Percentiles rank a stretch among this genome's conserved stretches.
phyloP scores from a whole-genome alignment of 352 stramenopile genomes.

The Globisporangium canariense region DNA sequence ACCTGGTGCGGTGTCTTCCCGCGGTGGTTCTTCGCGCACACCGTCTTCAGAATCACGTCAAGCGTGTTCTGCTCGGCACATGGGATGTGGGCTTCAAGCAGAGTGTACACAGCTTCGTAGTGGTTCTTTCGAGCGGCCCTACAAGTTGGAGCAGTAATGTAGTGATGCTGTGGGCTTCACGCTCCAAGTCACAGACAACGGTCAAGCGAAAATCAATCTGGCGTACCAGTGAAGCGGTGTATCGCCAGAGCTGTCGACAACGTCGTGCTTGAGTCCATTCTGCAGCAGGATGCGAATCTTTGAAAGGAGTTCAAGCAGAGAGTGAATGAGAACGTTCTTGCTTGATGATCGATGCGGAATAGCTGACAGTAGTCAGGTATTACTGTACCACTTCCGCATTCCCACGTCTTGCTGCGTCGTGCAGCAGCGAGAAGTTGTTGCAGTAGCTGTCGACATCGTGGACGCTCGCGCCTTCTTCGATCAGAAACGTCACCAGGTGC shows the following conservation, averaged over 20 bases:
- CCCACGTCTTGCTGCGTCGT: constrained; percentile 57
- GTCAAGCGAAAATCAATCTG: neutral
- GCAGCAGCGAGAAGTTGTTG: constrained; percentile 64
- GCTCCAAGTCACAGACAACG: neutral
- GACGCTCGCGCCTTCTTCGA: constrained; percentile 57
- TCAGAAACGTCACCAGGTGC: constrained; percentile 51
- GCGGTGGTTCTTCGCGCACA: constrained; percentile 44
- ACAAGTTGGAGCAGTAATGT: neutral
- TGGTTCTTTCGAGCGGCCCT: constrained; percentile 62
- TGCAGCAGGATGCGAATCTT: constrained; percentile 52
- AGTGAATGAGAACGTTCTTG: neutral
- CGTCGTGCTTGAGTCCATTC: constrained; percentile 35
- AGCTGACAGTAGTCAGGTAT: neutral
- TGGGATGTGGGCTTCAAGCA: constrained; percentile 41
- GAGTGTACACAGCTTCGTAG: constrained; percentile 47
- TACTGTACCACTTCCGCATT: constrained; percentile 43
- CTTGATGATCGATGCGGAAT: neutral
- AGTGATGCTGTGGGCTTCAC: neutral
- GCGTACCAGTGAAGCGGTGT: constrained; percentile 66
- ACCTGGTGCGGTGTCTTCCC: constrained; percentile 38
- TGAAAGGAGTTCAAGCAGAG: neutral
- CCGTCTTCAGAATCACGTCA: constrained; percentile 29
- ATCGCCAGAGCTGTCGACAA: constrained; percentile 47
- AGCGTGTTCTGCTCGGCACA: constrained; percentile 24
- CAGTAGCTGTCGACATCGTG: constrained; percentile 44